Evolutionary conservation across 441 rosid genomes (phyloP).

Genomic region (Aquilaria agallochum): DNA sequence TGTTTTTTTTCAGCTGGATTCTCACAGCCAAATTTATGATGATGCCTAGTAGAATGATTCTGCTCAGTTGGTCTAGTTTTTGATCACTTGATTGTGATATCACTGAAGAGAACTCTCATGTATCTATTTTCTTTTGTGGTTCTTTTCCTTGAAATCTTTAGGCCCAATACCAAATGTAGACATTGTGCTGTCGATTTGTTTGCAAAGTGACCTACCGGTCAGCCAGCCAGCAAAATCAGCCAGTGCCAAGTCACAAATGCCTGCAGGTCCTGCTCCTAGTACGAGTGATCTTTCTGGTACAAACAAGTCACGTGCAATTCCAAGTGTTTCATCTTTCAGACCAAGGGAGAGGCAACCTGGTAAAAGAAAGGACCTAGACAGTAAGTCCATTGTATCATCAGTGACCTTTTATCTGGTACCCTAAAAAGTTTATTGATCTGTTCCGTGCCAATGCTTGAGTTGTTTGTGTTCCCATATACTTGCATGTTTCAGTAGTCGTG

Average conservation of each 20-base stretch:
- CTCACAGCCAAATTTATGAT: neutral
- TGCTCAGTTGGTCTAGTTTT: neutral
- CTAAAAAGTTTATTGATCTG: neutral
- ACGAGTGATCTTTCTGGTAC: constrained; percentile 68
- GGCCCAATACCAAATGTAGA: constrained; percentile 85
- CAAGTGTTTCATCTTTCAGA: constrained; percentile 60
- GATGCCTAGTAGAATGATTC: neutral
- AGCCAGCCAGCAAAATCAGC: constrained; percentile 44
- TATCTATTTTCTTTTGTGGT: neutral
- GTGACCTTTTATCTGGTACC: neutral
- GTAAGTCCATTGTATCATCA: constrained; percentile 30
- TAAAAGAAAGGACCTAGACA: constrained; percentile 65
- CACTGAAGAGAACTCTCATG: too few species aligned
- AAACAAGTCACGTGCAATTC: constrained; percentile 45
- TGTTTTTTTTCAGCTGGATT: neutral
- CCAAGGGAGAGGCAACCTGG: constrained; percentile 56
- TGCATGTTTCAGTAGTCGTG: too few species aligned
- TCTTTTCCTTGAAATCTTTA: constrained; percentile 20
- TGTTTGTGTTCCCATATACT: too few species aligned
- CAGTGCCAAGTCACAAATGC: constrained; percentile 22
- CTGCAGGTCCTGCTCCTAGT: constrained; percentile 42
- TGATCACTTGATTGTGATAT: too few species aligned
- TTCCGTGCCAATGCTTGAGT: neutral
- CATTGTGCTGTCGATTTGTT: constrained; percentile 76
- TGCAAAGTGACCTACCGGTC: constrained; percentile 68